Conservation (phyloP, 257 asterid genomes). For the Striga asiatica region DNA sequence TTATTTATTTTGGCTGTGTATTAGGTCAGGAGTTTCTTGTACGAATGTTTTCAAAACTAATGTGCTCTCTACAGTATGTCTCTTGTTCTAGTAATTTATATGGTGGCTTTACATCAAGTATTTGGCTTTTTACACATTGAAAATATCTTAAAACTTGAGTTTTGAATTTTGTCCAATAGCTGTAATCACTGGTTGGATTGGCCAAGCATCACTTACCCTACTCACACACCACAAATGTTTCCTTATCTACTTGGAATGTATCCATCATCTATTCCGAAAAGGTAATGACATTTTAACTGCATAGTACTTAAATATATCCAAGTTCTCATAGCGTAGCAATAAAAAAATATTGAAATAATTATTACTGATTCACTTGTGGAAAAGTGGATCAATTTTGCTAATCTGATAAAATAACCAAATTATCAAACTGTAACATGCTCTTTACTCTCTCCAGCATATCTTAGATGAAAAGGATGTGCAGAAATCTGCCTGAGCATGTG, state of each 20-base stretch:
- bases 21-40: not conserved
- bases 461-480: not conserved
- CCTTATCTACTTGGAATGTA: not conserved
- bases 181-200: not conserved
- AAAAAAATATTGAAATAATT: not conserved
- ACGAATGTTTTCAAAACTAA: slow-evolving; percentile 8
- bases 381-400: not conserved
- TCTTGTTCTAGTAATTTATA: not conserved
- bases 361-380: not conserved
- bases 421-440: not conserved
- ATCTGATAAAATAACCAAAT: not conserved
- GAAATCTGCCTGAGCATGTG: not conserved
- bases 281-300: not conserved
- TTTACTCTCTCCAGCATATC: not conserved
- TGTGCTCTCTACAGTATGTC: slow-evolving; percentile 10
- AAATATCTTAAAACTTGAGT: not conserved
- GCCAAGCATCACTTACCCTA: not conserved
- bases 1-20: slow-evolving; percentile 12
- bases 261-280: not conserved
- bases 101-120: not conserved
- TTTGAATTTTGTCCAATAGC: not conserved
- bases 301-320: not conserved
- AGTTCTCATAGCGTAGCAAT: not conserved
- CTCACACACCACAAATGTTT: not conserved
- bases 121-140: slow-evolving; percentile 7